Base-by-base conservation (phyloP, 2,329 filamentous ascomycete species). In the Domatiomyces catenatus region DNA sequence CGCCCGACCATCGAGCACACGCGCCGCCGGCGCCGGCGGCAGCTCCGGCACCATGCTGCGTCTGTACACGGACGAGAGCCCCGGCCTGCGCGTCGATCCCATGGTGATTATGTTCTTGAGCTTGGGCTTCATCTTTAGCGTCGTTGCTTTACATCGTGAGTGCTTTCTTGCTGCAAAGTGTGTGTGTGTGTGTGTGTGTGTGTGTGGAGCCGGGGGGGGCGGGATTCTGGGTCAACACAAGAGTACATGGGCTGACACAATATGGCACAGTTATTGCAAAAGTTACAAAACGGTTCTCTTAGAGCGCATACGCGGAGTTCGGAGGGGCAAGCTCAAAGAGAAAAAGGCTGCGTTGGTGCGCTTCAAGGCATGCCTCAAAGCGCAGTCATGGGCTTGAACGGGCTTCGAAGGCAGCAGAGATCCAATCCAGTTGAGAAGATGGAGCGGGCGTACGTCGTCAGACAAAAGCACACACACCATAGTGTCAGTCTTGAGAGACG, bases 41-140 rank as follows among this genome's bases (percentile, higher is more conserved):
- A 95, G 88, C 67, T 94, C 84, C 69, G 94, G 87, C 73, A 98
- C 92, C 49, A 98, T 98, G 92, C 76, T 98, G 74, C 90, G 89
- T 71, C 83, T 98, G 44, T 98, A 98, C 80, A 98, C 92, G 52
- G 92, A 98, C 67, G 92, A 98, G 75, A 94, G 86, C 58, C 92
- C 92, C 52, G 92, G 92, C 56, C 75, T 98, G 63, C 94, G 95
- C 75, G 92, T 98, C 58, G 92, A 98, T 69, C 92, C 92, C 19
- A 92, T 98, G 53, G 89, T 98, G 59, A 90, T 98, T 58, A 78
- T 98, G 64, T 92, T 95, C 60, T 77, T 98, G 61, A 94, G 87
- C 64, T 80, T 98, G 62, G 92, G 94, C 56, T 98, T 98, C 71
- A 98, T 98, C 71, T 95, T 98, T 75, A 92, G 85, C 65, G 92